Evolutionary conservation across 2,329 filamentous ascomycete genomes (phyloP), one percentile per base, ranked within the genome.

Genomic region (Cladosporium austrohemisphaericum): DNA sequence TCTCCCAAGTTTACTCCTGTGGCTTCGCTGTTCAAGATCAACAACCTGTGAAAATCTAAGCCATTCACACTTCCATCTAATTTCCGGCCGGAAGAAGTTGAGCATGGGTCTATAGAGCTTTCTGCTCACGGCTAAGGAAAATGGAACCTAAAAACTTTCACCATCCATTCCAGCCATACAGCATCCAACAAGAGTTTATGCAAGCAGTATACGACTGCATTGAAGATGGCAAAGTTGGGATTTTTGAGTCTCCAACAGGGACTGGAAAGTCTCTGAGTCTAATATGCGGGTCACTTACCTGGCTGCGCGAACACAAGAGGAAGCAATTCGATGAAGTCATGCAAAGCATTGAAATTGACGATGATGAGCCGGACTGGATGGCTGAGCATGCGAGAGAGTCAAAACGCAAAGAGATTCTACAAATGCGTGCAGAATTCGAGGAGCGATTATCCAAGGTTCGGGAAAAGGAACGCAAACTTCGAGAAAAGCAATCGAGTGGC

Each of bases 161-260:
- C 62, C 91, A 96, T 64, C 91, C 91, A 0, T 95, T 85, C 65
- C 80, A 82, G 23, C 91, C 91, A 0, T 96, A 96, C 67, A 79
- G 86, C 45, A 93, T 95, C 35, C 91, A 96, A 62, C 76, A 85
- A 36, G 75, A 92, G 57, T 94, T 96, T 63, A 96, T 96, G 91
- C 82, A 77, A 57, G 79, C 85, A 1, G 77, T 93, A 4, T 95
- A 95, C 64, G 71, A 81, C 41, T 88, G 89, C 52, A 79, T 95
- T 20, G 83, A 94, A 57, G 68, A 85, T 33, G 85, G 87, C 7
- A 88, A 91, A 62, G 76, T 95, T 38, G 91, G 88, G 23, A 90
- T 96, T 35, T 84, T 96, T 37, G 91, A 96, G 65, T 95, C 88
- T 37, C 91, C 91, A n/a, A 96, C 91, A 33, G 91, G 91, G 4